A percentile compares a stretch with the other conserved stretches of the same genome.
Conservation (phyloP, 1,139 yeast genomes). For the Blastobotrys serpentis region DNA sequence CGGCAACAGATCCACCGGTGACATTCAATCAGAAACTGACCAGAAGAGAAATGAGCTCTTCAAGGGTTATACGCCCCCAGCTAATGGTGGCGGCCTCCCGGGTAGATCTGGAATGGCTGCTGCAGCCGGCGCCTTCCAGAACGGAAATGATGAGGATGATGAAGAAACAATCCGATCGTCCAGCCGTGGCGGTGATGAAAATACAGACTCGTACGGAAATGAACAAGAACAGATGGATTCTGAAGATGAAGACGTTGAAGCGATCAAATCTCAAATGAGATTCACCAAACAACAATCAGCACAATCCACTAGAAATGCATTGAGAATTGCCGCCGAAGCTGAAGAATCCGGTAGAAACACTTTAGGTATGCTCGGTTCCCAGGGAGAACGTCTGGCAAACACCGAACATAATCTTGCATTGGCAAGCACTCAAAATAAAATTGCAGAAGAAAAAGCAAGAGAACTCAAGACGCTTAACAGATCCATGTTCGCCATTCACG, state of each 20-base stretch:
- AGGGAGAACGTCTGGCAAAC: conserved; percentile 77
- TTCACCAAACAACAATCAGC: conserved; percentile 87
- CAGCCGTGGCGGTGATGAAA: conserved; percentile 12
- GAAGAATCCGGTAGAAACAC: conserved; percentile 89
- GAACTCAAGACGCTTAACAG: conserved; percentile 80
- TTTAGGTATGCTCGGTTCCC: conserved; percentile 88
- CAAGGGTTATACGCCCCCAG: conserved; percentile 24
- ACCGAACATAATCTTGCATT: conserved; percentile 75
- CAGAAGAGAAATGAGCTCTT: conserved; percentile 34
- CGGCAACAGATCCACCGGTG: conserved; percentile 16
- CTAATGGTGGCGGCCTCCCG: conserved; percentile 17
- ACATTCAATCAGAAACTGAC: conserved; percentile 26
- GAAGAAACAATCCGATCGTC: conserved; percentile 48
- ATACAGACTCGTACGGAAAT: conserved; percentile 33
- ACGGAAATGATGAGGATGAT: conserved; percentile 57
- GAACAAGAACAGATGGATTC: conserved; percentile 45
- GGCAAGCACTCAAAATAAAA: conserved; percentile 77
- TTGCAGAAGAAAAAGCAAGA: conserved; percentile 80
- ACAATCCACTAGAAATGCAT: conserved; percentile 79
- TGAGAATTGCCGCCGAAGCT: conserved; percentile 87
- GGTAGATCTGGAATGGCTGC: conserved; percentile 18
- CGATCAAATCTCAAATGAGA: conserved; percentile 77
- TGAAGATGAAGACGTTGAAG: conserved; percentile 87
- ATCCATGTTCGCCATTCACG: conserved; percentile 78
- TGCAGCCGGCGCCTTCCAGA: not conserved